Base-by-base conservation (phyloP, 306 rosid species). In the Cajanus cajan region DNA sequence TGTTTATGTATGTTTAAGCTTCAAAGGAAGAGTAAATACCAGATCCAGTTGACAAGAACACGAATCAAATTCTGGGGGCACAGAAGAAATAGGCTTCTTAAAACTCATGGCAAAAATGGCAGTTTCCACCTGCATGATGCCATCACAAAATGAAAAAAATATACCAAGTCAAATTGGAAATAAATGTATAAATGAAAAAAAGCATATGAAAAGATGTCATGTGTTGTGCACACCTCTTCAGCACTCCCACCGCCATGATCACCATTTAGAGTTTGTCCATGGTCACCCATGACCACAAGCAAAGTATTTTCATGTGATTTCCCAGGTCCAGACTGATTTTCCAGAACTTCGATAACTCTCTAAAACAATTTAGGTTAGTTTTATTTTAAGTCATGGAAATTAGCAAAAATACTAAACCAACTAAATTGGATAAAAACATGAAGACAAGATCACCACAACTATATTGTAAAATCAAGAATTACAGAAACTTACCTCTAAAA, bases 241-340 rank as follows among this genome's bases (percentile, higher is more conserved):
- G 95, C 57, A 87, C 91, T 89, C 67, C 98, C 98, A 47, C 98
- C 98, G n/a, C 98, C 98, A 78, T 95, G 98, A 86, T 92, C 98
- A 61, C 98, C 98, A 82, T 95, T 91, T 68, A 95, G 61, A 47
- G 98, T 92, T 91, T 95, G 98, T 44, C 97, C 98, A 87, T 95
- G 98, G 89, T 95, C 98, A 45, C 98, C 98, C 98, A 95, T 91
- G 80, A 95, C 98, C 69, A 95, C 90, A 39, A 95, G 94, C 85
- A 95, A 74, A 48, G 98, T 95, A 83, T 95, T 92, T 80, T 95
- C 97, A 80, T 95, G 98, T 57, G 88, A n/a, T 73, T 89, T 90
- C 71, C 96, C 96, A 10, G 94, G 91, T 68, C 88, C 88, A 81
- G 98, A 91, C 73, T 90, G 89, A 74, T 73, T 92, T 70, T 87